These are phyloP conservation scores for Colletotrichum truncatum DNA, from an alignment of 2,329 filamentous ascomycete species.

Conservation along the genomic window DNA sequence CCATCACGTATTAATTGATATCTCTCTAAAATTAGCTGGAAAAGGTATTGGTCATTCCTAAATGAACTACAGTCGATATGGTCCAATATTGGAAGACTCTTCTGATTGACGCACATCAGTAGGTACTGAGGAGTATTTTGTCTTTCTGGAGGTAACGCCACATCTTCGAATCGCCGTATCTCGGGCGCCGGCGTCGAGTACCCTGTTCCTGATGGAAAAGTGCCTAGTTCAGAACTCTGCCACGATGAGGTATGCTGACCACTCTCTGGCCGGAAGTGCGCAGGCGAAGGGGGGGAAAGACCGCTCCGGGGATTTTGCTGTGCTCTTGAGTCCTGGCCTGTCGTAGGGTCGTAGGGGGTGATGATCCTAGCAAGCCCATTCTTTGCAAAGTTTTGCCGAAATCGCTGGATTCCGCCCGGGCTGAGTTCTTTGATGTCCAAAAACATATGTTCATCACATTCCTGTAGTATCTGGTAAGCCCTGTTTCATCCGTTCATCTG, in stretches of 20 bases:
- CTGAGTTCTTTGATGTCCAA: not conserved
- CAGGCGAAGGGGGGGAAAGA: not conserved
- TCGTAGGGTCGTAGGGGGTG: fast-evolving
- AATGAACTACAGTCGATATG: not conserved
- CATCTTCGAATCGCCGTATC: not conserved
- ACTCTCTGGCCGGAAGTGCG: not conserved
- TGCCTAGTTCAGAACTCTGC: not conserved
- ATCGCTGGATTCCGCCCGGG: not conserved
- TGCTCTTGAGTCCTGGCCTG: not conserved
- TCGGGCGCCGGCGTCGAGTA: not conserved
- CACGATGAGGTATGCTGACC: not conserved
- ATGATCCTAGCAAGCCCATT: not conserved
- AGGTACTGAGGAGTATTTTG: not conserved
- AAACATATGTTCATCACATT: not conserved
- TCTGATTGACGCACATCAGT: conserved; percentile 3
- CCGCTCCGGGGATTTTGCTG: not conserved
- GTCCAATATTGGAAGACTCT: not conserved
- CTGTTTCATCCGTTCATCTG: fast-evolving
- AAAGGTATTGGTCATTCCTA: conserved; percentile 3
- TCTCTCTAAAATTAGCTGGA: not conserved
- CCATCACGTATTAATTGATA: not conserved
- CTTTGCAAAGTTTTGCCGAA: not conserved
- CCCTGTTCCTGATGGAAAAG: not conserved
- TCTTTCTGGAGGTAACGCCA: not conserved
- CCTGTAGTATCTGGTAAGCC: not conserved